These are phyloP conservation scores for Pythium aristosporum DNA, from an alignment of 352 stramenopile genomes.

Conservation along the genomic window DNA sequence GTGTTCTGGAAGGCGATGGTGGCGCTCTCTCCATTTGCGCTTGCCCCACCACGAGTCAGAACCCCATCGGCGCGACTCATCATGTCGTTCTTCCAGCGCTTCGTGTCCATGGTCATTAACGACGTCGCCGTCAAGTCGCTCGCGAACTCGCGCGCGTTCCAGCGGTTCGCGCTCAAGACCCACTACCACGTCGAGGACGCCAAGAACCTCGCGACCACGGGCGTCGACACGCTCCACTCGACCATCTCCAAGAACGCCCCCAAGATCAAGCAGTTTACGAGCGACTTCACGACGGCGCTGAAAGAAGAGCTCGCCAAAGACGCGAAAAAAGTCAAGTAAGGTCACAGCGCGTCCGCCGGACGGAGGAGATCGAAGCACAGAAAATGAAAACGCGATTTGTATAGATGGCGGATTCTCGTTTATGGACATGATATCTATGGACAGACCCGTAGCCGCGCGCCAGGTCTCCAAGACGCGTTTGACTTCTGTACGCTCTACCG, in stretches of 20 bases:
- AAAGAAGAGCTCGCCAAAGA: constrained; percentile 74
- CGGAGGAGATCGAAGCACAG: neutral
- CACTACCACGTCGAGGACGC: constrained; percentile 82
- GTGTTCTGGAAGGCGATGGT: constrained; percentile 16
- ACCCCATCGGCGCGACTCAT: neutral
- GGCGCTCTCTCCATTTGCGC: neutral
- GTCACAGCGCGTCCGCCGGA: no score
- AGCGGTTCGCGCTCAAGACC: constrained; percentile 84
- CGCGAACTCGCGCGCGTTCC: constrained; percentile 77
- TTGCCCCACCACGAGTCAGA: neutral
- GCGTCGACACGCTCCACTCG: constrained; percentile 45
- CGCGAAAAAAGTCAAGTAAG: constrained; percentile 75
- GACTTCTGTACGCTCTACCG: no score
- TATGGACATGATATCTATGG: no score
- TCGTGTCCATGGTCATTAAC: constrained; percentile 82
- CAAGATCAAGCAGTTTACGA: constrained; percentile 60
- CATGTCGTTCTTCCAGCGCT: constrained; percentile 79
- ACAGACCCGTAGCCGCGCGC: no score
- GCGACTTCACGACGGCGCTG: constrained; percentile 55
- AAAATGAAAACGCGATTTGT: neutral
- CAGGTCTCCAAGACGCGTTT: no score
- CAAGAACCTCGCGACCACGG: constrained; percentile 64
- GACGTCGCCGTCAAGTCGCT: constrained; percentile 84
- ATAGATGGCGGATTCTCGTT: no score
- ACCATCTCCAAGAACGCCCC: constrained; percentile 59